Evolutionary conservation across 2,329 filamentous ascomycete species (phyloP).

Genomic region (Calonectria pauciramosa): DNA sequence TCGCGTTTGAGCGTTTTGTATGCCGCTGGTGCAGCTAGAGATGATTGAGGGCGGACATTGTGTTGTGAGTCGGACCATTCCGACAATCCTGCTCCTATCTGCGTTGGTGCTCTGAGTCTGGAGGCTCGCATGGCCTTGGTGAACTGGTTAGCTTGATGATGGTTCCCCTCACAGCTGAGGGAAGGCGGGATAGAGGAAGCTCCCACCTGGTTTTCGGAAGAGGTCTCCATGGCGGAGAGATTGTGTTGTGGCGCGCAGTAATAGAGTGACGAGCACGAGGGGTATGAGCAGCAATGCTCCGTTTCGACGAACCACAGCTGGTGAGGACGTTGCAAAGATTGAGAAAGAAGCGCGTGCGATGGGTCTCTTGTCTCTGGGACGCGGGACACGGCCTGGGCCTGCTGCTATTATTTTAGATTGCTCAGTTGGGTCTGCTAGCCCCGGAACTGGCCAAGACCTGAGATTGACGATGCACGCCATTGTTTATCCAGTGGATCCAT

Average conservation of each 20-base stretch:
- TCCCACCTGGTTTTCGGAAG: slow-evolving; percentile 48
- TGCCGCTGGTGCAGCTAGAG: slow-evolving; percentile 56
- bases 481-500: slow-evolving; percentile 39
- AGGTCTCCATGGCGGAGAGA: slow-evolving; percentile 48
- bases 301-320: slow-evolving; percentile 38
- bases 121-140: slow-evolving; percentile 46
- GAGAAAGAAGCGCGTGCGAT: slow-evolving; percentile 16
- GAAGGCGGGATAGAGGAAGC: background rate
- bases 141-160: slow-evolving; percentile 13
- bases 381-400: slow-evolving; percentile 27
- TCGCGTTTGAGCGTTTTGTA: slow-evolving; percentile 66
- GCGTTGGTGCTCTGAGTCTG: slow-evolving; percentile 48
- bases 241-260: slow-evolving; percentile 36
- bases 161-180: background rate
- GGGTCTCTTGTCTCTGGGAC: slow-evolving; percentile 29
- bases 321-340: slow-evolving; percentile 44
- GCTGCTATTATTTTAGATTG: slow-evolving; percentile 44
- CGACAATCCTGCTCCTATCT: slow-evolving; percentile 55
- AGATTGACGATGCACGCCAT: slow-evolving; percentile 45
- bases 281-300: slow-evolving; percentile 55
- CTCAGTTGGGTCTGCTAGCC: slow-evolving; percentile 39
- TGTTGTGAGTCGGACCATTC: slow-evolving; percentile 73
- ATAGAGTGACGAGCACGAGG: slow-evolving; percentile 45
- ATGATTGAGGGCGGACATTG: slow-evolving; percentile 65
- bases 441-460: slow-evolving; percentile 25